These are phyloP conservation scores for Wickerhamiella galacta DNA, from an alignment of 805 yeast species.

Conservation along the genomic window DNA sequence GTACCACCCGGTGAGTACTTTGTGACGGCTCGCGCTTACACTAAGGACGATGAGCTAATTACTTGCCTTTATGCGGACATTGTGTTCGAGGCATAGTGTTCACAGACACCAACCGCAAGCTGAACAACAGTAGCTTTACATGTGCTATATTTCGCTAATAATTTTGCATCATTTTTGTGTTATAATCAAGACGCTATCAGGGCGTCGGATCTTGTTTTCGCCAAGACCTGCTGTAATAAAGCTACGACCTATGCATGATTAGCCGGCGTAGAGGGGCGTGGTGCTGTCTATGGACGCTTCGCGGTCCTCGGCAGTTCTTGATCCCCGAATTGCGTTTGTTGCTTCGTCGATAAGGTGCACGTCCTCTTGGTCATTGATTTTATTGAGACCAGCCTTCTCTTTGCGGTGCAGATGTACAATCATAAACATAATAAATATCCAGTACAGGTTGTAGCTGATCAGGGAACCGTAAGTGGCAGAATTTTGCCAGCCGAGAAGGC, in stretches of 20 bases:
- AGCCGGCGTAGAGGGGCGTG: neutral
- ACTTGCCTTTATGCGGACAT: conserved; percentile 51
- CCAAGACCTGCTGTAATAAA: too few species aligned
- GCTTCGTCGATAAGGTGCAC: conserved; percentile 3
- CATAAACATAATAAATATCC: conserved; percentile 36
- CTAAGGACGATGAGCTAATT: conserved; percentile 62
- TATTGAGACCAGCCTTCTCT: conserved; percentile 20
- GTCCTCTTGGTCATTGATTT: conserved; percentile 6
- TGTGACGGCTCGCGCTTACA: conserved; percentile 80
- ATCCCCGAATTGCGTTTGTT: neutral
- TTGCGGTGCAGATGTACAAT: conserved; percentile 29
- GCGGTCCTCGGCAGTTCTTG: neutral
- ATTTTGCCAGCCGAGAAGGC: conserved; percentile 86
- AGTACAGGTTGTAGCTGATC: conserved; percentile 49
- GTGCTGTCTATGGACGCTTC: conserved; percentile 1
- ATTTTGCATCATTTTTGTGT: too few species aligned
- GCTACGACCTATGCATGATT: too few species aligned
- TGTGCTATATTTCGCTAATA: too few species aligned
- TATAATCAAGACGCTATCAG: too few species aligned
- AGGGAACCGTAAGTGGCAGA: conserved; percentile 86
- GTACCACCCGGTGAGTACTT: conserved; percentile 91
- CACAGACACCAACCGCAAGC: too few species aligned
- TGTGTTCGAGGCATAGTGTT: too few species aligned
- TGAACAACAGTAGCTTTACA: too few species aligned
- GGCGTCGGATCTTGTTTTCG: too few species aligned